These are phyloP conservation scores for Malbranchea zuffiana DNA, from an alignment of 2,329 filamentous ascomycete species.

Conservation along the genomic window DNA sequence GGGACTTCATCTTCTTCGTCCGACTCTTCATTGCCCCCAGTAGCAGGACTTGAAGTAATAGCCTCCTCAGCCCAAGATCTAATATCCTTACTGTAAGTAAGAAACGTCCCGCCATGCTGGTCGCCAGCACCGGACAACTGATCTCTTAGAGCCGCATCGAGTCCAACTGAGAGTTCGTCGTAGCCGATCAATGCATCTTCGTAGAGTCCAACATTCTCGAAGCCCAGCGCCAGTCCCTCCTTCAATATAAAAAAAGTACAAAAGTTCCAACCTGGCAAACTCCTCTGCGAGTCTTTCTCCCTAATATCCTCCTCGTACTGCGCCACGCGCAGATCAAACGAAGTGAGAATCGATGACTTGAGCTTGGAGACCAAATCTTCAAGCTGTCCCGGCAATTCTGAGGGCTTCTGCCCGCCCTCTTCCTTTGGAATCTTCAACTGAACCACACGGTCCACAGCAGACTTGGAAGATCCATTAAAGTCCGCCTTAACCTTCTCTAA, in stretches of 20 bases:
- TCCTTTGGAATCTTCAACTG: slow-evolving; percentile 64
- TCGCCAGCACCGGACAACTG: slow-evolving; percentile 52
- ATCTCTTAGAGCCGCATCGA: slow-evolving; percentile 73
- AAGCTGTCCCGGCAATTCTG: slow-evolving; percentile 75
- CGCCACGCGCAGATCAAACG: slow-evolving; percentile 79
- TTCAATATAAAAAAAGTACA: slow-evolving; percentile 98
- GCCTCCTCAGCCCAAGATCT: slow-evolving; percentile 48
- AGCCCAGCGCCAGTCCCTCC: slow-evolving; percentile 82
- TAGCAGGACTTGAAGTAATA: slow-evolving; percentile 29
- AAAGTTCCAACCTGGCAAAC: slow-evolving; percentile 93
- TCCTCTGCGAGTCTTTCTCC: slow-evolving; percentile 80
- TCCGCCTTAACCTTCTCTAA: slow-evolving; percentile 83
- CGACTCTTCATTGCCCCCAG: background rate
- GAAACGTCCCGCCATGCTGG: slow-evolving; percentile 60
- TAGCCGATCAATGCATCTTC: slow-evolving; percentile 93
- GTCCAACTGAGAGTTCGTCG: slow-evolving; percentile 78
- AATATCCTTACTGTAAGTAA: slow-evolving; percentile 63
- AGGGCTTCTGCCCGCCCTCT: slow-evolving; percentile 53
- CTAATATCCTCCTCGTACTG: slow-evolving; percentile 97
- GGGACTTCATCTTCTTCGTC: slow-evolving; percentile 23
- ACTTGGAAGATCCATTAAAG: slow-evolving; percentile 71
- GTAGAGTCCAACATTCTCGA: slow-evolving; percentile 90
- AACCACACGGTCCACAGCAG: slow-evolving; percentile 62
- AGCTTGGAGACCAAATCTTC: slow-evolving; percentile 73
- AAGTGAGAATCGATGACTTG: slow-evolving; percentile 74